Evolutionary conservation across 768 basidiomycete genomes (phyloP).

Genomic region (Pholiota molesta): DNA sequence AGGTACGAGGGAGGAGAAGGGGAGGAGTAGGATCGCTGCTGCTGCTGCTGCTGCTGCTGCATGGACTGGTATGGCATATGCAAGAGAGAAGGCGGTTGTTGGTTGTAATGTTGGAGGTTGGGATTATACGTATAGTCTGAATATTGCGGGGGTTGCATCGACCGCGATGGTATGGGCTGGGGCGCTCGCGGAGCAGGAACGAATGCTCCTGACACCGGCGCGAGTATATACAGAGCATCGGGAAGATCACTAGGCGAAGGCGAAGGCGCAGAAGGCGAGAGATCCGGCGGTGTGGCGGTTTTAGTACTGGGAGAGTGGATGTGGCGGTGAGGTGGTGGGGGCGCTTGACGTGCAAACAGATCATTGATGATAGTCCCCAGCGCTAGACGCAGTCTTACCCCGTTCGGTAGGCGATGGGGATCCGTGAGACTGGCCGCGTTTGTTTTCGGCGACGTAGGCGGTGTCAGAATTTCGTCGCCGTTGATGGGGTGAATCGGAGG

Average conservation of each 20-base stretch:
- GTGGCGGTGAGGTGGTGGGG: conserved; percentile 51
- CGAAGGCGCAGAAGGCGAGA: conserved; percentile 26
- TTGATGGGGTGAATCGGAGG: conserved; percentile 63
- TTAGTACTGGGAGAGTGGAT: conserved; percentile 30
- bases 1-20: conserved; percentile 14
- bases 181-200: conserved; percentile 17
- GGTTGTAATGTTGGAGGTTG: conserved; percentile 15
- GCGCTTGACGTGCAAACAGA: conserved; percentile 73
- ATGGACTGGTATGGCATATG: conserved; percentile 19
- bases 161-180: conserved; percentile 11
- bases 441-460: conserved; percentile 53
- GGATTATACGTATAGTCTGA: conserved; percentile 15
- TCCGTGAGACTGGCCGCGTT: conserved; percentile 39
- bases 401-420: conserved; percentile 75
- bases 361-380: conserved; percentile 82
- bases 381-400: conserved; percentile 76
- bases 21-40: conserved; percentile 8
- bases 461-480: conserved; percentile 54
- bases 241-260: conserved; percentile 33
- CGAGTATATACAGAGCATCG: conserved; percentile 27
- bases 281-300: conserved; percentile 25
- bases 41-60: conserved; percentile 19
- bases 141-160: conserved; percentile 22
- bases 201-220: conserved; percentile 34
- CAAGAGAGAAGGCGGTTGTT: conserved; percentile 4